Percentiles rank a stretch among this genome's conserved stretches.
Conservation (phyloP, 2,329 filamentous ascomycete genomes). For the Rhexocercosporidium sp. region DNA sequence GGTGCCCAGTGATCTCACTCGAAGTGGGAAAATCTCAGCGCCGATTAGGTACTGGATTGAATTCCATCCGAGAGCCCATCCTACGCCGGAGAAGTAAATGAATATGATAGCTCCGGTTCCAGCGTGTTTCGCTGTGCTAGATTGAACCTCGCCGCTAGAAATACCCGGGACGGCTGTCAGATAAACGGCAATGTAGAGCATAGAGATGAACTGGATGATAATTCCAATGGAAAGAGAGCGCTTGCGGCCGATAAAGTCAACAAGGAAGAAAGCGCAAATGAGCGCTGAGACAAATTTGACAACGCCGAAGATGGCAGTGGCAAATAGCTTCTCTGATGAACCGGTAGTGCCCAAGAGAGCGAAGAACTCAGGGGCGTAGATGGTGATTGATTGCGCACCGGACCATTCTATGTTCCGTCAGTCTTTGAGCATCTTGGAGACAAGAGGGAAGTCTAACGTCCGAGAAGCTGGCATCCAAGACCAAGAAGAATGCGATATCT, state of each 20-base stretch:
- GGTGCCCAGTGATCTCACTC: slow-evolving; percentile 73
- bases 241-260: slow-evolving; percentile 80
- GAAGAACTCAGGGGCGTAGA: slow-evolving; percentile 79
- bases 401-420: slow-evolving; percentile 59
- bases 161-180: slow-evolving; percentile 65
- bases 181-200: slow-evolving; percentile 68
- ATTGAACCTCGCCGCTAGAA: slow-evolving; percentile 53
- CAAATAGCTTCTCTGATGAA: slow-evolving; percentile 70
- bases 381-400: slow-evolving; percentile 74
- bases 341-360: slow-evolving; percentile 72
- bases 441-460: slow-evolving; percentile 44
- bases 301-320: slow-evolving; percentile 78
- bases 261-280: slow-evolving; percentile 76
- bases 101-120: slow-evolving; percentile 73
- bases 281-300: slow-evolving; percentile 73
- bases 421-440: neutral
- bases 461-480: slow-evolving; percentile 71
- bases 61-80: slow-evolving; percentile 77
- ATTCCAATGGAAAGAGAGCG: slow-evolving; percentile 66
- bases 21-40: slow-evolving; percentile 77
- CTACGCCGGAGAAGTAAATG: slow-evolving; percentile 73
- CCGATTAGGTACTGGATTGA: slow-evolving; percentile 80
- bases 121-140: slow-evolving; percentile 53
- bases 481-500: slow-evolving; percentile 75
- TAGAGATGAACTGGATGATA: slow-evolving; percentile 62